Conservation (phyloP, 1,139 yeast genomes). For the Taphrina betulina region DNA sequence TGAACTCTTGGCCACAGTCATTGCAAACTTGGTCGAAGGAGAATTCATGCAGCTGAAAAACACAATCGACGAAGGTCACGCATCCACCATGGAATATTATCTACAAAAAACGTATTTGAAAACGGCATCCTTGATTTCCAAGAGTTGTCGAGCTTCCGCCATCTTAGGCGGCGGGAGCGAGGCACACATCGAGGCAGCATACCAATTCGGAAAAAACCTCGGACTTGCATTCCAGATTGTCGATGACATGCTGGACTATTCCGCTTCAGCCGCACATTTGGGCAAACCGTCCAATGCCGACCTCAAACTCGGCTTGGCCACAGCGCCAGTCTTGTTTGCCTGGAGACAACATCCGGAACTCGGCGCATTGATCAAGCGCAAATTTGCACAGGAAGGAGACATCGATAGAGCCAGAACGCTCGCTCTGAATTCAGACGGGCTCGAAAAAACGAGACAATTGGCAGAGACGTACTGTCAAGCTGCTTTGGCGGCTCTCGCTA, state of each 20-base stretch:
- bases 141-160: constrained; percentile 90
- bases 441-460: constrained; percentile 69
- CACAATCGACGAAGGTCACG: constrained; percentile 58
- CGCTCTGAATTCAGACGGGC: constrained; percentile 70
- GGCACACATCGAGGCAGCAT: constrained; percentile 74
- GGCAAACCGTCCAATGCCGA: constrained; percentile 94
- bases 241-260: constrained; percentile 93
- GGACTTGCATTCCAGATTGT: constrained; percentile 96
- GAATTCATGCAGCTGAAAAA: constrained; percentile 97
- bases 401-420: constrained; percentile 73
- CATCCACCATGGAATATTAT: constrained; percentile 82
- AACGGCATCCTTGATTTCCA: constrained; percentile 94
- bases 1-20: constrained; percentile 89
- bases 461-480: constrained; percentile 74
- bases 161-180: constrained; percentile 83
- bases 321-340: constrained; percentile 94
- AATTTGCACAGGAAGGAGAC: constrained; percentile 78
- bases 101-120: constrained; percentile 91
- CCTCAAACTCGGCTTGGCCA: constrained; percentile 86
- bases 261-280: constrained; percentile 72
- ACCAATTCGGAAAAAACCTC: constrained; percentile 85
- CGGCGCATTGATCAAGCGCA: constrained; percentile 78
- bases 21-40: constrained; percentile 96
- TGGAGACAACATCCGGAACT: constrained; percentile 86
- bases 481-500: constrained; percentile 66